Conservation (phyloP, 306 rosid genomes). For the Rosa persica region DNA sequence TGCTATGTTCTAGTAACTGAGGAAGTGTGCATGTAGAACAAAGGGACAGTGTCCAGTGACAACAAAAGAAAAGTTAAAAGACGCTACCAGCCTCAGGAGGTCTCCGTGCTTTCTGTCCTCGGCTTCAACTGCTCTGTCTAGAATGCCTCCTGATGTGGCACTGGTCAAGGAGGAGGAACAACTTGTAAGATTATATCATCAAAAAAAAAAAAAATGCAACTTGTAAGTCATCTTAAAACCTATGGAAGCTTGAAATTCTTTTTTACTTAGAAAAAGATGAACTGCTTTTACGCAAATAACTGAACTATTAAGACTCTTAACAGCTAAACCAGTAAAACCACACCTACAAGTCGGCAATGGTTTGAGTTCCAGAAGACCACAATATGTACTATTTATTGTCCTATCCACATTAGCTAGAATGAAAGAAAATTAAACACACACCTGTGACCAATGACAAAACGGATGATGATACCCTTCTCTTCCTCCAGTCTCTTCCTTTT, state of each 20-base stretch:
- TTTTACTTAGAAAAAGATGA: neutral
- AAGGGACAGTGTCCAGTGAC: slow-evolving; percentile 8
- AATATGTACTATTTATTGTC: too few species aligned
- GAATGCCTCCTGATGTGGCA: slow-evolving; percentile 97
- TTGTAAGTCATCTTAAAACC: neutral
- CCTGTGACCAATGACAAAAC: slow-evolving; percentile 98
- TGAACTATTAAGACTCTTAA: neutral
- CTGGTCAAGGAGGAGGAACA: slow-evolving; percentile 41
- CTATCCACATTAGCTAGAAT: neutral
- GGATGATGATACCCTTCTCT: slow-evolving; percentile 91
- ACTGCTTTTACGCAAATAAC: neutral
- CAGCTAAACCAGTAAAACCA: neutral
- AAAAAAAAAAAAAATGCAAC: neutral
- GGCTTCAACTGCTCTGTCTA: slow-evolving; percentile 97
- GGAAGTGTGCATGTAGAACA: neutral
- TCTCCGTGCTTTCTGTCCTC: slow-evolving; percentile 97
- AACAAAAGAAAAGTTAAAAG: slow-evolving; percentile 17
- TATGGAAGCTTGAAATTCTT: neutral
- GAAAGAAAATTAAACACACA: slow-evolving; percentile 29
- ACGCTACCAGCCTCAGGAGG: slow-evolving; percentile 85
- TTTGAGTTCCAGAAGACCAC: neutral
- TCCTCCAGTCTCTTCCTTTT: slow-evolving; percentile 92
- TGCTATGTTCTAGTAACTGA: slow-evolving; percentile 5
- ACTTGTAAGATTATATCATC: slow-evolving; percentile 11
- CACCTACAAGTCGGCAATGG: neutral